phyloP scores from a whole-genome alignment of 73 alveolate genomes.

The Loxodes magnus region DNA sequence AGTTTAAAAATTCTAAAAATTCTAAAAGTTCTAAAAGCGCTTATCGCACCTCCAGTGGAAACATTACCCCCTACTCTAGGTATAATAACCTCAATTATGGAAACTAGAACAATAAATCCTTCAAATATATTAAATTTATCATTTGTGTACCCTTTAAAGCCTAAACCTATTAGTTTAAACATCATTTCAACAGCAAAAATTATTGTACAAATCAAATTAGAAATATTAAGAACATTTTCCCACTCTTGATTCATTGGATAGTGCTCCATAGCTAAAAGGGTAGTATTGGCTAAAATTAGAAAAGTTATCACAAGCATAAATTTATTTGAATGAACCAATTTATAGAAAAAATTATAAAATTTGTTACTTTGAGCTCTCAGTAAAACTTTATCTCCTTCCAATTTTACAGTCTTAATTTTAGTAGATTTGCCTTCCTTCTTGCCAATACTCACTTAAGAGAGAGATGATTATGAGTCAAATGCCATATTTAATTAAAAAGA shows the following conservation, averaged over 20 bases:
- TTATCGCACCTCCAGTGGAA: constrained; percentile 51
- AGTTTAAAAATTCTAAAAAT: constrained; percentile 91
- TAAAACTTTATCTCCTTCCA: no score
- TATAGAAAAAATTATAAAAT: no score
- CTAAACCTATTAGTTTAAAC: constrained; percentile 83
- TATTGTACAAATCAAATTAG: constrained; percentile 71
- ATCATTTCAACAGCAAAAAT: constrained; percentile 82
- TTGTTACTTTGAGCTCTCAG: no score
- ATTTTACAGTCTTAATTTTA: no score
- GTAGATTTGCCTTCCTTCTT: no score
- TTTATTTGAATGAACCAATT: constrained; percentile 13
- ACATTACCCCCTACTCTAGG: constrained; percentile 70
- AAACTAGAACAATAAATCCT: constrained; percentile 68
- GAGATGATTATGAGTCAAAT: no score
- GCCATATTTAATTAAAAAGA: no score
- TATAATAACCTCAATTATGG: constrained; percentile 73
- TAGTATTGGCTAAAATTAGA: constrained; percentile 72
- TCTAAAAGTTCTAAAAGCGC: constrained; percentile 81
- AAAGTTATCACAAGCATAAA: constrained; percentile 25
- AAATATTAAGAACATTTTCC: constrained; percentile 23
- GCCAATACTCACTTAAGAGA: no score
- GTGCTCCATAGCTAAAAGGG: constrained; percentile 76
- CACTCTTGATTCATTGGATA: constrained; percentile 51
- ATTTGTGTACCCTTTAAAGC: constrained; percentile 69
- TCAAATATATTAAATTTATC: constrained; percentile 92